Conservation (phyloP, 768 basidiomycete species). For the Gloeophyllum trabeum region DNA sequence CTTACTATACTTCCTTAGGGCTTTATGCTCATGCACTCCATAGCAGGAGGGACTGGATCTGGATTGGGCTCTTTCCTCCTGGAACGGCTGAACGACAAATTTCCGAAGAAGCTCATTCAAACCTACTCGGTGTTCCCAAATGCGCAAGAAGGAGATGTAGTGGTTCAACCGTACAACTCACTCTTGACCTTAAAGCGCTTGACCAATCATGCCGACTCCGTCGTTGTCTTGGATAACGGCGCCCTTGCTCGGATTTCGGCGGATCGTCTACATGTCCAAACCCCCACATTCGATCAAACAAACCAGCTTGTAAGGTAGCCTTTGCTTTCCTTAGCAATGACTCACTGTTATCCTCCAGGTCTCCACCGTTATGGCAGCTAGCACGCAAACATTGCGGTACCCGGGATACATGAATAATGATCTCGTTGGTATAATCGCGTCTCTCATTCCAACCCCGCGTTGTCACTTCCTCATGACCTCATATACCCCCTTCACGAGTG, state of each 20-base stretch:
- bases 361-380: constrained; percentile 95
- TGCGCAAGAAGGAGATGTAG: constrained; percentile 87
- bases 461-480: constrained; percentile 99
- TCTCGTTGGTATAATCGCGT: constrained; percentile 92
- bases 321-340: background rate
- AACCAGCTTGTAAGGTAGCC: constrained; percentile 64
- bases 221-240: constrained; percentile 95
- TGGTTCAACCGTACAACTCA: constrained; percentile 98
- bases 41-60: constrained; percentile 97
- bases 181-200: constrained; percentile 87
- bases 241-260: constrained; percentile 88
- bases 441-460: constrained; percentile 91
- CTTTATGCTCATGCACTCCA: constrained; percentile 98
- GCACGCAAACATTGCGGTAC: constrained; percentile 92
- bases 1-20: constrained; percentile 42
- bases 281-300: constrained; percentile 82
- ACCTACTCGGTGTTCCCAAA: constrained; percentile 99
- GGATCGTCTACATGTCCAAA: constrained; percentile 82
- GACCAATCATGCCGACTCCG: constrained; percentile 93
- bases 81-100: constrained; percentile 93
- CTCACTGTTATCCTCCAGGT: constrained; percentile 37
- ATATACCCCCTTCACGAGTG: constrained; percentile 96
- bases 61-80: constrained; percentile 97
- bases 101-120: constrained; percentile 98
- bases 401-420: constrained; percentile 99